Evolutionary conservation across 305 asterid genomes (phyloP).

Genomic region (Plantago lanceolata): DNA sequence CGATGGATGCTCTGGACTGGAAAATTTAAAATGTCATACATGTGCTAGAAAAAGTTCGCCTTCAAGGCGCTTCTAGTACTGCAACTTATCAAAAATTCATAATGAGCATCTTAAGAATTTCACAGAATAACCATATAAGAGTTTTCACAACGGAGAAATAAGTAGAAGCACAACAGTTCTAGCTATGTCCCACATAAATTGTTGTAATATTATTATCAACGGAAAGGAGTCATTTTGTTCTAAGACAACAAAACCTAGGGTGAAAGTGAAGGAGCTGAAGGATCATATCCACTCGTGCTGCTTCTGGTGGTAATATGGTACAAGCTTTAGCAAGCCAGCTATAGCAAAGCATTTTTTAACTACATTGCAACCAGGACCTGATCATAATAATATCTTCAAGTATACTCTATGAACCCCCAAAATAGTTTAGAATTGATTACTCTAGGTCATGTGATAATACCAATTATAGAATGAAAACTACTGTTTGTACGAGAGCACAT

Average conservation of each 20-base stretch:
- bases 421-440: too few species aligned
- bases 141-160: background rate
- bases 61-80: constrained; percentile 10
- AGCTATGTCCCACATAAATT: background rate
- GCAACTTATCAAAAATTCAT: constrained; percentile 20
- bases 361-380: background rate
- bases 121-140: constrained; percentile 11
- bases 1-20: constrained; percentile 96
- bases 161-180: background rate
- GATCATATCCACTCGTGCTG: background rate
- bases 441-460: too few species aligned
- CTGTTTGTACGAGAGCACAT: background rate
- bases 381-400: too few species aligned
- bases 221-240: background rate
- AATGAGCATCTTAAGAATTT: constrained; percentile 17
- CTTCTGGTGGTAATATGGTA: constrained; percentile 1
- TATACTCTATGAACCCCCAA: background rate
- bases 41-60: constrained; percentile 24
- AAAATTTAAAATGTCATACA: constrained; percentile 27
- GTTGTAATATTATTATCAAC: constrained; percentile 1
- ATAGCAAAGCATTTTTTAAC: background rate
- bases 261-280: background rate
- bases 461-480: background rate
- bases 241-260: background rate
- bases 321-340: background rate